Conservation (phyloP, 331 rosid species). For the Malus hybrid region DNA sequence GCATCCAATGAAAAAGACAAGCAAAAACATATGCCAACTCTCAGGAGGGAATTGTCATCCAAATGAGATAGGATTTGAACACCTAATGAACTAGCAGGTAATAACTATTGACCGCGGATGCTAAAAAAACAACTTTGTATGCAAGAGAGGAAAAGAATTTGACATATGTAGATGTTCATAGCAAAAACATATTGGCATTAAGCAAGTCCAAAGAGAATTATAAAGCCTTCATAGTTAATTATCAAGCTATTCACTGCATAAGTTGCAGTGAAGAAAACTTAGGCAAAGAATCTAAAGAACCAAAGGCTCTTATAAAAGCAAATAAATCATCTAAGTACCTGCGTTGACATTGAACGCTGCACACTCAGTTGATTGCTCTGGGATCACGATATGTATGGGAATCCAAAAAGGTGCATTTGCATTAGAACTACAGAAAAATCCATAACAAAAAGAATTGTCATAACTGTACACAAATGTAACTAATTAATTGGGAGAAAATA, state of each 20-base stretch:
- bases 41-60: not conserved
- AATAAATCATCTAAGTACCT: slow-evolving; percentile 39
- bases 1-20: not conserved
- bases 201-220: not conserved
- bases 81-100: not conserved
- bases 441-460: not conserved
- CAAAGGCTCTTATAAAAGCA: not conserved
- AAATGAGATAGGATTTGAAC: not conserved
- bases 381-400: slow-evolving; percentile 84
- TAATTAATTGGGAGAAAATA: not conserved
- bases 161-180: not conserved
- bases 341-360: slow-evolving; percentile 80
- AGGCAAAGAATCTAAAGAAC: not conserved
- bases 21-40: not conserved
- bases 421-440: slow-evolving; percentile 45
- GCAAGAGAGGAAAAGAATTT: not conserved
- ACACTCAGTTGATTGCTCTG: slow-evolving; percentile 93
- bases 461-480: not conserved
- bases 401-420: slow-evolving; percentile 88
- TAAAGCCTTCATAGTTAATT: not conserved
- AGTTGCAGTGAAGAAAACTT: not conserved
- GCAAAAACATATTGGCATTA: not conserved
- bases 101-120: not conserved
- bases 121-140: not conserved
- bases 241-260: not conserved